Base-by-base conservation (phyloP, 2,329 filamentous ascomycete species). In the Colletotrichum neosansevieriae region DNA sequence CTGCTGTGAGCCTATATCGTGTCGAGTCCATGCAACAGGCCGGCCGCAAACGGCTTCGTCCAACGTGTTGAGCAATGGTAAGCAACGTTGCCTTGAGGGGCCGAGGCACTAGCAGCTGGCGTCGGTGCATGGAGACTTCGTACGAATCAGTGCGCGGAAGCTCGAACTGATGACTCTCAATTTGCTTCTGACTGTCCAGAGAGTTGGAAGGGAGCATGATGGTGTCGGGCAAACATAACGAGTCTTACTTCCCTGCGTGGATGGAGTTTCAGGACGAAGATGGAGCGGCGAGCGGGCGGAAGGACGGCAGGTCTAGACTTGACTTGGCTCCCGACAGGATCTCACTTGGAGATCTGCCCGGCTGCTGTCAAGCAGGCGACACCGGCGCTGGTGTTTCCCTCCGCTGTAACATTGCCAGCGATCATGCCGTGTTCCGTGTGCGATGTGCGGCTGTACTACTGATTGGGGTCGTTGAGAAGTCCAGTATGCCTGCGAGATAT, bases 181-280 rank as follows among this genome's bases (percentile, higher is more conserved):
- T 7, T 61, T 49, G 29, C 17, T 63, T 42, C 32, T 58, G 47
- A 42, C 17, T 64, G 29, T 47, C 53, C 45, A 32, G 47, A 59
- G 66, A 49, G 34, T 59, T 38, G 47, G 54, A 66, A 69, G 66
- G 66, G 61, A 60, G 54, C 42, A 17, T 50, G 53, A 29, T 36
- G 54, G 24, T 65, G 56, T 65, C 49, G 34, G 49, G 38, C 21
- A 42, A 29, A 45, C 53, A 49, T 47, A 56, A 38, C 50, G 49
- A 29, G 42, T 56, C 42, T 50, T 56, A 29, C 32, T 60, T 36
- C 61, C 66, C 62, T 69, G 61, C 62, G 36, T 66, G 36, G 32
- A 42, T 13, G 32, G 32, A 38, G 64, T 67, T 69, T 60, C 61
- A 58, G 53, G 47, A 58, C 32, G 47, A 62, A 17, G 40, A 64